Evolutionary conservation across 768 basidiomycete species (phyloP).

Genomic region (Pleurotus sapidus): DNA sequence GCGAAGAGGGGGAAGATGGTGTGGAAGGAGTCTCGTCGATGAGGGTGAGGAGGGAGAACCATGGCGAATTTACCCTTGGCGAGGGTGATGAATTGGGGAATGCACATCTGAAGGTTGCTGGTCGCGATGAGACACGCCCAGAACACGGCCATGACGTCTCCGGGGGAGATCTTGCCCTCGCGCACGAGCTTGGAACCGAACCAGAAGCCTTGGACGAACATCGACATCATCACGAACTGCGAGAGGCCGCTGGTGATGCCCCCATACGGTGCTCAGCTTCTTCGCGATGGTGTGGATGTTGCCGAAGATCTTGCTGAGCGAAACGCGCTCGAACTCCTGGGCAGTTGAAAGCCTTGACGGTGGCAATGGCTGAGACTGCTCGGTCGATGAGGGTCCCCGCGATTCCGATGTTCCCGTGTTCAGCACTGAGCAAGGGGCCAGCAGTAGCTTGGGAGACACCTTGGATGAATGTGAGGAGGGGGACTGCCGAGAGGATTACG

Average conservation of each 20-base stretch:
- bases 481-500: conserved; percentile 89
- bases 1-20: conserved; percentile 4
- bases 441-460: conserved; percentile 69
- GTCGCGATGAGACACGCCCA: conserved; percentile 95
- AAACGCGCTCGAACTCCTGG: conserved; percentile 41
- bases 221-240: conserved; percentile 83
- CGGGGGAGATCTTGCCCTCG: conserved; percentile 63
- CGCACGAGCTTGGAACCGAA: conserved; percentile 88
- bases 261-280: conserved; percentile 72
- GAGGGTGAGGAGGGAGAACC: conserved; percentile 61
- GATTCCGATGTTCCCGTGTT: conserved; percentile 64
- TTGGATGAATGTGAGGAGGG: conserved; percentile 76
- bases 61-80: conserved; percentile 84
- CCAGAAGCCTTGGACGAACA: conserved; percentile 98
- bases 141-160: conserved; percentile 93
- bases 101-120: conserved; percentile 81
- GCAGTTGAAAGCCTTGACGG: conserved; percentile 95
- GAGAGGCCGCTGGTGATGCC: conserved; percentile 58
- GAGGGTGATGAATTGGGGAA: conserved; percentile 76
- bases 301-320: conserved; percentile 41
- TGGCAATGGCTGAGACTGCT: conserved; percentile 71
- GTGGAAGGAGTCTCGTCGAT: conserved; percentile 34
- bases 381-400: conserved; percentile 82
- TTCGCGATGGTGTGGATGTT: conserved; percentile 44
- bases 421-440: conserved; percentile 61